Conservation (phyloP, 169 alveolate species). For the Blepharisma undulans region DNA sequence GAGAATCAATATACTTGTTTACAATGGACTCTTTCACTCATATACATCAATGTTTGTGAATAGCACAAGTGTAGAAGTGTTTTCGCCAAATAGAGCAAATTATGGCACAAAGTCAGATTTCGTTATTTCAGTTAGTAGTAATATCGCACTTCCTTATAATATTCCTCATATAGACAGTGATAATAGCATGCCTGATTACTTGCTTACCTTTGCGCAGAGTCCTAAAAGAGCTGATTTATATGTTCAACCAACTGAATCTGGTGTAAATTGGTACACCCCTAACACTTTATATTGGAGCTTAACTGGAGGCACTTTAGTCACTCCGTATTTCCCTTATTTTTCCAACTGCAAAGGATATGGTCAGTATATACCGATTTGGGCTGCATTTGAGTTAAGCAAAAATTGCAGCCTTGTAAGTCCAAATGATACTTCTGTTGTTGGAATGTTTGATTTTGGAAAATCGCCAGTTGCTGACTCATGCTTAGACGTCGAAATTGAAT, state of each 20-base stretch:
- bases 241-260: constrained; percentile 39
- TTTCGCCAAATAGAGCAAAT: constrained; percentile 71
- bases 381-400: constrained; percentile 59
- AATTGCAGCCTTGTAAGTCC: constrained; percentile 56
- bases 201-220: constrained; percentile 48
- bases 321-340: constrained; percentile 78
- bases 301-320: constrained; percentile 46
- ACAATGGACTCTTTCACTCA: constrained; percentile 59
- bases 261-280: constrained; percentile 53
- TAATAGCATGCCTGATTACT: constrained; percentile 37
- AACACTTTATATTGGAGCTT: constrained; percentile 63
- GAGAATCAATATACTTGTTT: constrained; percentile 62
- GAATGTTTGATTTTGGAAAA: constrained; percentile 61
- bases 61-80: constrained; percentile 60
- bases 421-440: constrained; percentile 63
- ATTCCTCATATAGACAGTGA: constrained; percentile 57
- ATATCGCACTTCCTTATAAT: constrained; percentile 56
- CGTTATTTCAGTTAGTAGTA: constrained; percentile 46
- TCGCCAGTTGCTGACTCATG: constrained; percentile 73
- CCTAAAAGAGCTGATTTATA: constrained; percentile 29
- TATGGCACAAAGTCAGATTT: constrained; percentile 45
- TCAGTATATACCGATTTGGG: constrained; percentile 72
- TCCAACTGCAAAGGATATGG: constrained; percentile 82
- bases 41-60: constrained; percentile 55
- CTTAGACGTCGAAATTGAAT: constrained; percentile 51